A percentile compares a stretch with the other conserved stretches of the same genome.
Evolutionary conservation across 2,329 filamentous ascomycete genomes (phyloP).

Genomic region (Septoria petroselini): DNA sequence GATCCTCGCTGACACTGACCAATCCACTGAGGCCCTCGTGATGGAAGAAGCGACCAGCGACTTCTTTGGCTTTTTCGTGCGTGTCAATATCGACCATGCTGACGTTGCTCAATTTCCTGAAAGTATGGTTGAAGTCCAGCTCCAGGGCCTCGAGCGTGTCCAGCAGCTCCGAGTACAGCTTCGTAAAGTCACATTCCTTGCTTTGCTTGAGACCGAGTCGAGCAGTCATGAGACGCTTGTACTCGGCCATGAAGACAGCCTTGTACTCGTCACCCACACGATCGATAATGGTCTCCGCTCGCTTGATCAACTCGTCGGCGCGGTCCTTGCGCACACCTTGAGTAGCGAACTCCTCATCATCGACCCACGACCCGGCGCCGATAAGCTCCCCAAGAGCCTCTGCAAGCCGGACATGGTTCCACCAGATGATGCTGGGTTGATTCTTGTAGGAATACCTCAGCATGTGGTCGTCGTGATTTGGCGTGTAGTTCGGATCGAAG

Average conservation of each 20-base stretch:
- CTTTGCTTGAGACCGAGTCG: conserved; percentile 71
- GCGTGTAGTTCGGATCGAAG: conserved; percentile 91
- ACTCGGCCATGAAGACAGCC: conserved; percentile 80
- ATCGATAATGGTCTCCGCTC: conserved; percentile 80
- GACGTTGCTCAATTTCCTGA: conserved; percentile 70
- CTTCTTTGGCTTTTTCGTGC: conserved; percentile 60
- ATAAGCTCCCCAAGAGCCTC: conserved; percentile 86
- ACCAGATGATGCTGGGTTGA: conserved; percentile 96
- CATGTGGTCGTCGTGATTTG: conserved; percentile 90
- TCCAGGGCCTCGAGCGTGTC: conserved; percentile 78
- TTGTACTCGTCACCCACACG: conserved; percentile 84
- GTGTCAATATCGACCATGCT: conserved; percentile 62
- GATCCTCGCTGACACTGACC: conserved; percentile 56
- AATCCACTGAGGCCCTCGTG: conserved; percentile 63
- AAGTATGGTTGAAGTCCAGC: conserved; percentile 92
- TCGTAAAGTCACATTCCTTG: conserved; percentile 72
- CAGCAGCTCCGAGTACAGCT: conserved; percentile 75
- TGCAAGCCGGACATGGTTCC: conserved; percentile 90
- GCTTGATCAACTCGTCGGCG: conserved; percentile 66
- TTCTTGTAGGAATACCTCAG: conserved; percentile 89
- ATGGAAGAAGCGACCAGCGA: conserved; percentile 75
- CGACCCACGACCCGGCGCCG: conserved; percentile 69
- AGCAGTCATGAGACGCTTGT: conserved; percentile 77
- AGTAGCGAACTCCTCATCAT: conserved; percentile 66
- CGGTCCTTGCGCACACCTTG: conserved; percentile 70